phyloP scores from a whole-genome alignment of 805 yeast species.

The Yamadazyma olivae region DNA sequence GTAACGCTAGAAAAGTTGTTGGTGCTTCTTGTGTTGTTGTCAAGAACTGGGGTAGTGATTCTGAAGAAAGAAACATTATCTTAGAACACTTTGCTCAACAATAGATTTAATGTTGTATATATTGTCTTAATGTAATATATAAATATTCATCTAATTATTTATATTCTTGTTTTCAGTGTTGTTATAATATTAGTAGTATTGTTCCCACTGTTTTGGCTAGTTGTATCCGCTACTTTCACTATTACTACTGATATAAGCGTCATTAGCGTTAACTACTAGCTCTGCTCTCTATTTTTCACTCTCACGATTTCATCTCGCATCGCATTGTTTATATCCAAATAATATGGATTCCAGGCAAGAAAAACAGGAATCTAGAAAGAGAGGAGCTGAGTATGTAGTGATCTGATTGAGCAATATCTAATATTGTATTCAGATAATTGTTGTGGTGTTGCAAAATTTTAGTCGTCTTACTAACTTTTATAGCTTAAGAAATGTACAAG shows the following conservation, averaged over 20 bases:
- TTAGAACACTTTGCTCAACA: slow-evolving; percentile 85
- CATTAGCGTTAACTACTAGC: too few relatives aligned
- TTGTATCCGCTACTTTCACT: too few relatives aligned
- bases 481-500: slow-evolving; percentile 12
- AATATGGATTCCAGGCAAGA: too few relatives aligned
- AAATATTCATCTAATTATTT: too few relatives aligned
- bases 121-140: background rate
- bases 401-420: background rate
- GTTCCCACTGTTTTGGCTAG: too few relatives aligned
- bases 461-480: background rate
- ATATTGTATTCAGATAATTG: background rate
- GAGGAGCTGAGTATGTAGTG: slow-evolving; percentile 44
- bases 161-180: background rate
- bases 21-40: slow-evolving; percentile 99
- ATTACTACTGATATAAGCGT: too few relatives aligned
- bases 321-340: too few relatives aligned
- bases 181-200: background rate
- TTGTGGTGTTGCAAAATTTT: too few relatives aligned
- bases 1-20: slow-evolving; percentile 99
- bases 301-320: too few relatives aligned
- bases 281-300: too few relatives aligned
- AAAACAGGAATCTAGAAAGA: slow-evolving; percentile 28
- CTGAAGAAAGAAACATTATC: slow-evolving; percentile 94
- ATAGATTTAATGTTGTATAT: slow-evolving; percentile 6
- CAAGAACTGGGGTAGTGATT: slow-evolving; percentile 99